A percentile compares a stretch with the other conserved stretches of the same genome.
These are phyloP conservation scores for Auxenochlorella protothecoides DNA, from an alignment of 139 green algal genomes.

Conservation along the genomic window DNA sequence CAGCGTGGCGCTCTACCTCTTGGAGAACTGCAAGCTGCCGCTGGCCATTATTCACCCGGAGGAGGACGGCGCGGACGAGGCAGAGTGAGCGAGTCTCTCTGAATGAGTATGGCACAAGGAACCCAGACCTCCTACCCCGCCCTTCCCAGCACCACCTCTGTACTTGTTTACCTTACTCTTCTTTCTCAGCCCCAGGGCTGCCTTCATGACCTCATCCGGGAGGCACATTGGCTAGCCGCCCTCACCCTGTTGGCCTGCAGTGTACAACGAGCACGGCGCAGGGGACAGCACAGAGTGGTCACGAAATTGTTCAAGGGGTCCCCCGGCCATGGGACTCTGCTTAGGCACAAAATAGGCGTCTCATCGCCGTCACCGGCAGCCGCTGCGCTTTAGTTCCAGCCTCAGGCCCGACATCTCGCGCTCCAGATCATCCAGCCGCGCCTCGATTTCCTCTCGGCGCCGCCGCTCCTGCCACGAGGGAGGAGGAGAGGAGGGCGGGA, in stretches of 20 bases:
- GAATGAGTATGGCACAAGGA: background rate
- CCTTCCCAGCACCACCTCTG: too few relatives aligned
- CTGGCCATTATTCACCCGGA: constrained; percentile 5
- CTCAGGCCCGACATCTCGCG: background rate
- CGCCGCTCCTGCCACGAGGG: background rate
- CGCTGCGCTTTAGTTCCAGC: background rate
- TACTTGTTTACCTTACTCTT: too few relatives aligned
- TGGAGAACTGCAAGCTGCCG: constrained; percentile 12
- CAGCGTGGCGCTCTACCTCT: constrained; percentile 10
- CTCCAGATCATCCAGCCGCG: background rate
- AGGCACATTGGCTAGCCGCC: background rate
- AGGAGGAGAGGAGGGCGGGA: background rate
- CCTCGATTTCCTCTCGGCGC: background rate
- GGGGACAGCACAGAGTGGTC: too few relatives aligned
- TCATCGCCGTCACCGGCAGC: background rate
- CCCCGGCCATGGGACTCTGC: too few relatives aligned
- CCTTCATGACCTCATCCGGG: background rate
- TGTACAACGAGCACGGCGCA: too few relatives aligned
- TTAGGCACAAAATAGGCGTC: background rate
- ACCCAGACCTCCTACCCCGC: too few relatives aligned
- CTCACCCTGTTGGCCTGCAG: too few relatives aligned
- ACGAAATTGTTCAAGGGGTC: too few relatives aligned
- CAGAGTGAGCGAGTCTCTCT: background rate
- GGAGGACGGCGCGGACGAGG: background rate
- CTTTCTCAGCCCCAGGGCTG: background rate